Conservation (phyloP, 345 rosid genomes). For the Iberis pinnata region DNA sequence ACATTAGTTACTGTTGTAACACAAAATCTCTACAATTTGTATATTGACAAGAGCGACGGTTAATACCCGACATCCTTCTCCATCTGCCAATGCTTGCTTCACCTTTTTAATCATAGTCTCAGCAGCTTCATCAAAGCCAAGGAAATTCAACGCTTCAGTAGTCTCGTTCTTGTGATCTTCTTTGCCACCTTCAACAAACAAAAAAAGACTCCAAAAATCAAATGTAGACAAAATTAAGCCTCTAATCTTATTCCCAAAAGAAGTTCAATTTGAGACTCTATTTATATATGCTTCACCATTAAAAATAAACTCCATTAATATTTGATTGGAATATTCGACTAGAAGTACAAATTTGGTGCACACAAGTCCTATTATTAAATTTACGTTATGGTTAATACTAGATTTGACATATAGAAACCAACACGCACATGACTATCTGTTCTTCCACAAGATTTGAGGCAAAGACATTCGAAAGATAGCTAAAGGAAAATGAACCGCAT, state of each 20-base stretch:
- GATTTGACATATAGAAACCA: slow-evolving; percentile 2
- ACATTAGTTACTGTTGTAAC: slow-evolving; percentile 9
- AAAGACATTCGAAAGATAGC: not conserved
- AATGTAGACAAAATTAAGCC: not conserved
- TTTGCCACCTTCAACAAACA: slow-evolving; percentile 49
- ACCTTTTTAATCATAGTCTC: slow-evolving; percentile 85
- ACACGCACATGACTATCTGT: slow-evolving; percentile 7
- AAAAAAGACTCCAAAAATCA: not conserved
- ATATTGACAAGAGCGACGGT: slow-evolving; percentile 12
- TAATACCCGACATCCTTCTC: slow-evolving; percentile 94
- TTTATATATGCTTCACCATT: not conserved
- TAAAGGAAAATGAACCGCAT: not conserved
- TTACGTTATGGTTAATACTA: slow-evolving; percentile 9
- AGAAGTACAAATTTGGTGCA: not conserved
- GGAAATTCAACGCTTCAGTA: slow-evolving; percentile 35
- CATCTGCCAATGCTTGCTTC: slow-evolving; percentile 73
- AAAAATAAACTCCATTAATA: slow-evolving; percentile 1
- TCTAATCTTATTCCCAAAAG: slow-evolving; percentile 2
- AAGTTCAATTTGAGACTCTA: slow-evolving; percentile 4
- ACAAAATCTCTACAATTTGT: not conserved
- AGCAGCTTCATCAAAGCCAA: slow-evolving; percentile 73
- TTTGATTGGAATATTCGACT: not conserved
- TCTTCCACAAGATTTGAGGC: slow-evolving; percentile 2
- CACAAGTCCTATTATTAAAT: not conserved
- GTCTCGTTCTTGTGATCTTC: slow-evolving; percentile 55